These are phyloP conservation scores for Pichia sp. DNA, from an alignment of 1,139 yeast species.

Conservation along the genomic window DNA sequence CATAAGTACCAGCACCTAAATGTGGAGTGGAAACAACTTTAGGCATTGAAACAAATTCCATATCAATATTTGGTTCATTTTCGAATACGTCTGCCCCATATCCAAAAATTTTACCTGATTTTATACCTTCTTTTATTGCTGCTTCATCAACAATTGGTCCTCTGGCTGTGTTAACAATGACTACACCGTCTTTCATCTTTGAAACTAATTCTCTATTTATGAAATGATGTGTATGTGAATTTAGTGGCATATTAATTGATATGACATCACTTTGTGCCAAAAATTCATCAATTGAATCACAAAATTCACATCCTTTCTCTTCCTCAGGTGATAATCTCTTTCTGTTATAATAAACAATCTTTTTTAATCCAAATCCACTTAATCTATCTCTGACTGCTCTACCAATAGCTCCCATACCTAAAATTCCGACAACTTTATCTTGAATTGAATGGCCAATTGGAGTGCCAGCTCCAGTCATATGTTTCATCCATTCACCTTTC, in stretches of 20 bases:
- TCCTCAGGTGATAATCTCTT: conserved; percentile 46
- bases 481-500: conserved; percentile 51
- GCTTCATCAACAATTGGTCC: conserved; percentile 53
- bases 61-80: conserved; percentile 64
- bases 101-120: conserved; percentile 62
- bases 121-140: conserved; percentile 53
- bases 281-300: conserved; percentile 51
- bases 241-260: conserved; percentile 59
- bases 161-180: conserved; percentile 59
- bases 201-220: conserved; percentile 46
- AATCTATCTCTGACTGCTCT: conserved; percentile 63
- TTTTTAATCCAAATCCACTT: conserved; percentile 54
- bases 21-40: conserved; percentile 69
- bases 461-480: conserved; percentile 37
- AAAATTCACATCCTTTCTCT: conserved; percentile 43
- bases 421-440: conserved; percentile 59
- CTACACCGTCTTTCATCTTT: conserved; percentile 63
- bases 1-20: conserved; percentile 69
- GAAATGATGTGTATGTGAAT: conserved; percentile 41
- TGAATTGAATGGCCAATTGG: conserved; percentile 54
- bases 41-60: conserved; percentile 49
- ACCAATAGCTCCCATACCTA: conserved; percentile 83
- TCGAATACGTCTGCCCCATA: conserved; percentile 88
- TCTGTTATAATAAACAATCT: conserved; percentile 62
- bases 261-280: conserved; percentile 51